These are phyloP conservation scores for Obba rivulosa DNA, from an alignment of 768 basidiomycete species.

Conservation along the genomic window DNA sequence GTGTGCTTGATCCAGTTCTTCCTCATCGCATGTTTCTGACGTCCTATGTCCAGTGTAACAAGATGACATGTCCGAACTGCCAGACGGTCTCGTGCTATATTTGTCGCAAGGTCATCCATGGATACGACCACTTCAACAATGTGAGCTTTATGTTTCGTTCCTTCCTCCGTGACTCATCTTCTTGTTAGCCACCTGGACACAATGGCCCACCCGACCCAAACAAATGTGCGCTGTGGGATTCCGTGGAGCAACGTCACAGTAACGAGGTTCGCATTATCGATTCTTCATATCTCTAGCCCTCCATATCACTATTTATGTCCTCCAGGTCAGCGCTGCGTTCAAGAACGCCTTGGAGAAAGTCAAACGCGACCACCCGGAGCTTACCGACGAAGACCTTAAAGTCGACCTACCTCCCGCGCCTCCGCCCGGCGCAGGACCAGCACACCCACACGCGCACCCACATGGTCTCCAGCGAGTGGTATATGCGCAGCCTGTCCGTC, in stretches of 20 bases:
- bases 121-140: constrained; percentile 73
- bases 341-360: constrained; percentile 62
- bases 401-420: constrained; percentile 51
- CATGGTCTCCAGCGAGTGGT: neutral
- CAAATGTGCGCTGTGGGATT: constrained; percentile 68
- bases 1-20: constrained; percentile 16
- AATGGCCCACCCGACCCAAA: constrained; percentile 21
- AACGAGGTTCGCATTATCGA: constrained; percentile 45
- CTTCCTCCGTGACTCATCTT: constrained; percentile 7
- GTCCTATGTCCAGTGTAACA: constrained; percentile 79
- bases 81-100: constrained; percentile 75
- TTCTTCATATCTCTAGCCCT: neutral
- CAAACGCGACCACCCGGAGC: constrained; percentile 55
- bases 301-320: neutral
- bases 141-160: constrained; percentile 27
- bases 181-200: constrained; percentile 20
- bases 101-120: constrained; percentile 65
- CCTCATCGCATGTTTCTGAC: neutral
- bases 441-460: neutral
- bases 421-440: constrained; percentile 20
- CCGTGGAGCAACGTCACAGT: constrained; percentile 55
- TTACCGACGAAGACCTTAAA: constrained; percentile 52
- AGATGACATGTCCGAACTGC: constrained; percentile 81
- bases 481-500: neutral
- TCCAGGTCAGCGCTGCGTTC: constrained; percentile 63